Percentiles rank a stretch among this genome's conserved stretches.
These are phyloP conservation scores for Microascus cirrosus DNA, from an alignment of 2,329 filamentous ascomycete species.

Conservation along the genomic window DNA sequence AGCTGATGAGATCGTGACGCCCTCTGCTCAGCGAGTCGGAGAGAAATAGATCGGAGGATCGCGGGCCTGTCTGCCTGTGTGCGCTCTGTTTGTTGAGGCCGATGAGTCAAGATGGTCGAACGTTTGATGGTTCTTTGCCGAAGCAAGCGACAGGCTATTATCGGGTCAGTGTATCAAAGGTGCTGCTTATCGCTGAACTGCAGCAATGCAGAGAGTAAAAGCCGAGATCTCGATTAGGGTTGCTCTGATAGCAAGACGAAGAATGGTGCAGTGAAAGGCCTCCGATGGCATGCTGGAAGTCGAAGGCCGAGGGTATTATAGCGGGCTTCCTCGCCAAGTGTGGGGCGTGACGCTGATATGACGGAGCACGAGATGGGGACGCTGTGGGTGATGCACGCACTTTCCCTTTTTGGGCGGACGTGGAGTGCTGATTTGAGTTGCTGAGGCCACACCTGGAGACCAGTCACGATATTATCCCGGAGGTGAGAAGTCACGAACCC, in stretches of 20 bases:
- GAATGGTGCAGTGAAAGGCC: background rate
- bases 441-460: background rate
- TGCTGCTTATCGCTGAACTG: background rate
- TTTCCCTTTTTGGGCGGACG: background rate
- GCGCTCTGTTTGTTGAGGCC: background rate
- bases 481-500: background rate
- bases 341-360: conserved; percentile 1
- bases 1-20: background rate
- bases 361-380: background rate
- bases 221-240: background rate
- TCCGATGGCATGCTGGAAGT: background rate
- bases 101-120: background rate
- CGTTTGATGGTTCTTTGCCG: background rate
- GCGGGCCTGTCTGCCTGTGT: background rate
- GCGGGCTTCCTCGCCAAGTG: conserved; percentile 1
- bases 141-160: background rate
- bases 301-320: conserved; percentile 4
- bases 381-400: background rate
- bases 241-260: background rate
- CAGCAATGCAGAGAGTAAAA: background rate
- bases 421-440: background rate
- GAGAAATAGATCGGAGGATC: background rate
- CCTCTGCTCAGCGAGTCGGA: background rate
- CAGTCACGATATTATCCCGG: conserved; percentile 6
- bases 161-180: background rate